phyloP scores from a whole-genome alignment of 129 eudicot genomes.

The Arctium lappa region DNA sequence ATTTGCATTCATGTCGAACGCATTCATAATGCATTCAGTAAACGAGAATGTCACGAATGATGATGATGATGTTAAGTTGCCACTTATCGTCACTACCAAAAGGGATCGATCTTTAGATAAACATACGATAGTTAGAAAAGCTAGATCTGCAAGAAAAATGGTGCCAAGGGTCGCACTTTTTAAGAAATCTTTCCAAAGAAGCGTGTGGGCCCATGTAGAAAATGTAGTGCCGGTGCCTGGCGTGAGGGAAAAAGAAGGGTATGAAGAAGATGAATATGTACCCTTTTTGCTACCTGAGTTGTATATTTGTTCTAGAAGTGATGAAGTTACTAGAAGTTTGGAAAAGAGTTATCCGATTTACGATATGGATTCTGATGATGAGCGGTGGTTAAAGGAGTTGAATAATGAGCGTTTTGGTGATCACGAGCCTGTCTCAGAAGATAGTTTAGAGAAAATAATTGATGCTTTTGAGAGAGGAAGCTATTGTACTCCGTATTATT shows the following conservation, averaged over 20 bases:
- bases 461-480: conserved; percentile 81
- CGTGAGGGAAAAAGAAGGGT: conserved; percentile 47
- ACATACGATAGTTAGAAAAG: background rate
- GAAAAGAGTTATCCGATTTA: conserved; percentile 47
- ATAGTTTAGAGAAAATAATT: conserved; percentile 60
- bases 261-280: conserved; percentile 14
- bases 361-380: conserved; percentile 84
- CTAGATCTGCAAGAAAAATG: conserved; percentile 22
- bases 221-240: conserved; percentile 64
- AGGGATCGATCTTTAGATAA: background rate
- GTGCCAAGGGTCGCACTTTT: conserved; percentile 13
- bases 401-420: conserved; percentile 27
- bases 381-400: conserved; percentile 52
- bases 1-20: conserved; percentile 18
- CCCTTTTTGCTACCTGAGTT: conserved; percentile 51
- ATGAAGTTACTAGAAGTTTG: conserved; percentile 68
- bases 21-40: background rate
- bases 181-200: background rate
- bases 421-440: conserved; percentile 35
- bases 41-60: conserved; percentile 5
- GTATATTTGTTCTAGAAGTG: conserved; percentile 51
- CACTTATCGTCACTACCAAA: background rate
- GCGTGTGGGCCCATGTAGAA: conserved; percentile 14
- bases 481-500: conserved; percentile 42
- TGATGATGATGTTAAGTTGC: background rate